phyloP scores from a whole-genome alignment of 2,329 filamentous ascomycete species.

The Colletotrichum sp. region DNA sequence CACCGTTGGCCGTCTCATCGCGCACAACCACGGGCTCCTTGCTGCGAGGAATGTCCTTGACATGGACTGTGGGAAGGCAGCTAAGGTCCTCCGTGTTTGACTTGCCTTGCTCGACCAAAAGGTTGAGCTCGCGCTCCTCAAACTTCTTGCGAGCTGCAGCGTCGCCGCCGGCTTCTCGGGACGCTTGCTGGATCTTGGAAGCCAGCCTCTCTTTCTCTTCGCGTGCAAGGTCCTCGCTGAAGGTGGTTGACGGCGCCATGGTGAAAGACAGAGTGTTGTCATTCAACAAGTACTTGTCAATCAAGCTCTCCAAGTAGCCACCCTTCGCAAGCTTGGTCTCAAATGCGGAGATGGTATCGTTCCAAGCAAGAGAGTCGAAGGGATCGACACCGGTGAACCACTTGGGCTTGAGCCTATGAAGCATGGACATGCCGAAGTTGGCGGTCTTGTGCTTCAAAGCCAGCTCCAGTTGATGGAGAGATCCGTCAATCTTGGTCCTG shows the following conservation, averaged over 20 bases:
- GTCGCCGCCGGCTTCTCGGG: slow-evolving; percentile 71
- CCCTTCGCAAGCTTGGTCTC: slow-evolving; percentile 76
- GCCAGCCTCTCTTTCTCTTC: slow-evolving; percentile 82
- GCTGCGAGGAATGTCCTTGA: slow-evolving; percentile 84
- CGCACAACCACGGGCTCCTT: slow-evolving; percentile 66
- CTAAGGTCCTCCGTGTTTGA: slow-evolving; percentile 85
- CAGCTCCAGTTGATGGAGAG: slow-evolving; percentile 93
- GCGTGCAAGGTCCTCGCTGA: slow-evolving; percentile 72
- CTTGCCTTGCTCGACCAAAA: slow-evolving; percentile 83
- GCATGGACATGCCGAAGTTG: slow-evolving; percentile 88
- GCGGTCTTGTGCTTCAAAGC: slow-evolving; percentile 95
- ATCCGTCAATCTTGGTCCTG: slow-evolving; percentile 87
- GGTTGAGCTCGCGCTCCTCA: slow-evolving; percentile 77
- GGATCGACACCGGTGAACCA: slow-evolving; percentile 98
- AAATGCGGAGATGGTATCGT: slow-evolving; percentile 85
- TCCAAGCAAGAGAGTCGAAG: slow-evolving; percentile 90
- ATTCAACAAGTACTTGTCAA: slow-evolving; percentile 90
- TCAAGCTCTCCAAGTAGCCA: slow-evolving; percentile 80
- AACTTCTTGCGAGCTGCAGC: slow-evolving; percentile 75
- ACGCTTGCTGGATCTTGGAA: slow-evolving; percentile 74
- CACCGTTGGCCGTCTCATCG: slow-evolving; percentile 69
- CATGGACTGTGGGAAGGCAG: slow-evolving; percentile 85
- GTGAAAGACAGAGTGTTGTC: slow-evolving; percentile 90
- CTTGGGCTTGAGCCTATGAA: slow-evolving; percentile 85
- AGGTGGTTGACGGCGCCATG: slow-evolving; percentile 85